A percentile compares a stretch with the other conserved stretches of the same genome.
Evolutionary conservation across 768 basidiomycete species (phyloP).

Genomic region (Mycena crocata): DNA sequence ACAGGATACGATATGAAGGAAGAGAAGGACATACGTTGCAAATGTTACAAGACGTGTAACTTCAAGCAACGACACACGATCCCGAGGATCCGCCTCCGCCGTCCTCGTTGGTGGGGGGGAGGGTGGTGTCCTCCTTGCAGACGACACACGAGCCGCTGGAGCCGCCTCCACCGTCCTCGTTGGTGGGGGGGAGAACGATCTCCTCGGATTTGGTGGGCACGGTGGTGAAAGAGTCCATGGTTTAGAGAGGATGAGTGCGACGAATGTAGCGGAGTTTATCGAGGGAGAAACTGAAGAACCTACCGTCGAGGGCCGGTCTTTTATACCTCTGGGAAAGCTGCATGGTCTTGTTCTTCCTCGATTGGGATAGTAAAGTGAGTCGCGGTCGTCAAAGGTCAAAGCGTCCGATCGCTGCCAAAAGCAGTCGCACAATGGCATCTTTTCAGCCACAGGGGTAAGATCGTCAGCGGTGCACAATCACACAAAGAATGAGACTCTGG

Average conservation of each 20-base stretch:
- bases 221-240: background rate
- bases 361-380: background rate
- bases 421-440: too few species aligned
- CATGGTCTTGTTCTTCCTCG: background rate
- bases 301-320: background rate
- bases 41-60: background rate
- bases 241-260: background rate
- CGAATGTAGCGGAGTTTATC: background rate
- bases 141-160: background rate
- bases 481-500: too few species aligned
- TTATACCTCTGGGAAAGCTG: background rate
- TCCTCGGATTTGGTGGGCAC: background rate
- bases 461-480: too few species aligned
- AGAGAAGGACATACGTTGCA: background rate
- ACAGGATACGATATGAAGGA: too few species aligned
- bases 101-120: background rate
- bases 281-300: background rate
- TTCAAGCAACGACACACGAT: background rate
- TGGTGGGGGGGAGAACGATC: background rate
- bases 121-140: slow-evolving; percentile 2
- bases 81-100: background rate
- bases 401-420: too few species aligned
- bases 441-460: too few species aligned
- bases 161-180: background rate
- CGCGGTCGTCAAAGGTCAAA: too few species aligned